phyloP scores from a whole-genome alignment of 169 alveolate species.

The Plasmodium coatneyi region DNA sequence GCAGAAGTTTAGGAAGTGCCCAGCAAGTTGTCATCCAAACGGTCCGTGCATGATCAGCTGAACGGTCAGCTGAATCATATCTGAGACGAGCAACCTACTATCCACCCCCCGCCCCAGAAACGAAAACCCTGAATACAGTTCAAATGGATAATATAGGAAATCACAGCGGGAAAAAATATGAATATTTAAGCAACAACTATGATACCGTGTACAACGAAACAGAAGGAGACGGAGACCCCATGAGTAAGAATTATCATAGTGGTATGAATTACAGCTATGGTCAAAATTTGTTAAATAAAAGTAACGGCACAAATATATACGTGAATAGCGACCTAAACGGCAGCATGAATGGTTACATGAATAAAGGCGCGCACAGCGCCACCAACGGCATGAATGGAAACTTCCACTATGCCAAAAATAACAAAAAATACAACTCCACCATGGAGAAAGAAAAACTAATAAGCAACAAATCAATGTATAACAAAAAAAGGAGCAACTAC shows the following conservation, averaged over 20 bases:
- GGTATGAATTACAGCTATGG: conserved; percentile 22
- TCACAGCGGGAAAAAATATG: conserved; percentile 54
- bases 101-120: not conserved
- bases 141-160: conserved; percentile 69
- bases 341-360: conserved; percentile 1
- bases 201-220: conserved; percentile 30
- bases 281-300: not conserved
- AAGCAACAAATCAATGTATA: not conserved
- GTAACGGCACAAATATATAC: not conserved
- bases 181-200: conserved; percentile 36
- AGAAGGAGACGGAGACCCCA: conserved; percentile 6
- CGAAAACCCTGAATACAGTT: not conserved
- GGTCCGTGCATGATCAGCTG: not conserved
- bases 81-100: not conserved
- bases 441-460: conserved; percentile 54
- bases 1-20: not conserved
- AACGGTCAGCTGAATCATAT: not conserved
- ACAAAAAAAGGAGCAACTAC: not conserved
- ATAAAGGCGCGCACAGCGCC: not conserved
- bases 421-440: conserved; percentile 2
- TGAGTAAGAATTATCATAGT: conserved; percentile 18
- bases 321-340: not conserved
- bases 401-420: conserved; percentile 12
- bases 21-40: not conserved
- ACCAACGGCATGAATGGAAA: not conserved